Conservation (phyloP, 2,329 filamentous ascomycete species). For the Colletotrichum musicola region DNA sequence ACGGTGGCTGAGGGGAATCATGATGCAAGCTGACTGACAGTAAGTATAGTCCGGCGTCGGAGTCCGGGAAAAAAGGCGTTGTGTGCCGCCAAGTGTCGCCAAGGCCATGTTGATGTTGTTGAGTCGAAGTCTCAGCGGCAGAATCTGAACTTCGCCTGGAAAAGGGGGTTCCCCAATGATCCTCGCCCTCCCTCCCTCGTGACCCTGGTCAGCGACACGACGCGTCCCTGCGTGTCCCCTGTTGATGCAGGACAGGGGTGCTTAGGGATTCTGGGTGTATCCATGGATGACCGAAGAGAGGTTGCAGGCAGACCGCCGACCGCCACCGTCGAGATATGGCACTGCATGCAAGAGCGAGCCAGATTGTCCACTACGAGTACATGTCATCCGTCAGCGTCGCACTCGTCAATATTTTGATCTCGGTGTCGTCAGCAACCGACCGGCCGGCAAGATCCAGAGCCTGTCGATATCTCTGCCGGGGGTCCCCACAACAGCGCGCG, state of each 20-base stretch:
- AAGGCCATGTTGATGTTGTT: conserved; percentile 23
- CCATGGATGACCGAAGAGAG: conserved; percentile 2
- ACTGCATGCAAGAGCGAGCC: conserved; percentile 14
- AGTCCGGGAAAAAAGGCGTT: conserved; percentile 8
- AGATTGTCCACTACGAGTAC: conserved; percentile 1
- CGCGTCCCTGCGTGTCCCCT: conserved; percentile 8
- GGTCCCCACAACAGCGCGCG: background rate
- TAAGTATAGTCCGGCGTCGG: background rate
- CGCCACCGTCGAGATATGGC: background rate
- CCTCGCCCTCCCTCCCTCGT: background rate
- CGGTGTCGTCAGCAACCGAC: conserved; percentile 19
- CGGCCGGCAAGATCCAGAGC: conserved; percentile 21
- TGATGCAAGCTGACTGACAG: too few species aligned
- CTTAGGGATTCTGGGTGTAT: background rate
- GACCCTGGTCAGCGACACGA: conserved; percentile 18
- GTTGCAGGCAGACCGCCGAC: background rate
- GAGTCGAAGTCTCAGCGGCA: conserved; percentile 16
- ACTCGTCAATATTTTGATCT: conserved; percentile 9
- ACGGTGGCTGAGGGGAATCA: too few species aligned
- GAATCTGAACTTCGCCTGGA: conserved; percentile 2
- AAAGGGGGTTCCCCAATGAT: conserved; percentile 1
- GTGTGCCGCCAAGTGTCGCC: conserved; percentile 22
- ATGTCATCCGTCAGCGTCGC: conserved; percentile 28
- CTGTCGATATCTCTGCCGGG: conserved; percentile 1
- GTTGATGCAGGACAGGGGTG: background rate